A percentile compares a stretch with the other conserved stretches of the same genome.
These are phyloP conservation scores for Staphylotrichum tortipilum DNA, from an alignment of 495 filamentous ascomycete species.

Conservation along the genomic window DNA sequence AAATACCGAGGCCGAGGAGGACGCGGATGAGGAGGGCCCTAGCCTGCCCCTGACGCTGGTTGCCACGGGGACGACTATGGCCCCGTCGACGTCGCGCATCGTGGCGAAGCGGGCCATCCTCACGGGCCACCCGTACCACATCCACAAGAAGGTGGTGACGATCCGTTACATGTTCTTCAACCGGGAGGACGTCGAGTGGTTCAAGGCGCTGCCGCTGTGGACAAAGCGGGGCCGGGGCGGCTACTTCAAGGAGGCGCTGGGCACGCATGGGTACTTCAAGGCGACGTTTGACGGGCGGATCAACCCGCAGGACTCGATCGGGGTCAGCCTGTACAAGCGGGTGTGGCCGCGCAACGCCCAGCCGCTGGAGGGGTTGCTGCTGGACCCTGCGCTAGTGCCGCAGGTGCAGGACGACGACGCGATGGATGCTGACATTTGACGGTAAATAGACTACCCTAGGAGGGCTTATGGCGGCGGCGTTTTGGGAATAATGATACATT, in stretches of 20 bases:
- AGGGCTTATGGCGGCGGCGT: constrained; percentile 9
- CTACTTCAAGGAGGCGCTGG: constrained; percentile 84
- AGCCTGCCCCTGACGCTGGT: constrained; percentile 54
- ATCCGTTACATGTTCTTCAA: constrained; percentile 99
- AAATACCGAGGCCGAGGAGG: constrained; percentile 16
- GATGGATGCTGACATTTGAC: constrained; percentile 37
- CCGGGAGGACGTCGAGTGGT: constrained; percentile 86
- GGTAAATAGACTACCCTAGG: constrained; percentile 8
- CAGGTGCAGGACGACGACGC: constrained; percentile 12
- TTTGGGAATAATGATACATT: constrained; percentile 6
- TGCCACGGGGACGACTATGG: constrained; percentile 75
- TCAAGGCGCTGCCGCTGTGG: constrained; percentile 92
- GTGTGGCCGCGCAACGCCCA: constrained; percentile 71
- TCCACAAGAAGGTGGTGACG: constrained; percentile 93
- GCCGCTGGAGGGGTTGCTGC: constrained; percentile 37
- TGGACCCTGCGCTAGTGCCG: constrained; percentile 20
- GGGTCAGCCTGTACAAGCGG: constrained; percentile 87
- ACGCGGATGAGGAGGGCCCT: constrained; percentile 20
- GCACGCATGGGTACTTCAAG: constrained; percentile 99
- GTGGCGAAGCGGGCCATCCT: constrained; percentile 91
- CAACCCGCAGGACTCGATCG: constrained; percentile 88
- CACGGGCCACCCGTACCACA: constrained; percentile 95
- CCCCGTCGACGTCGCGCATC: constrained; percentile 68
- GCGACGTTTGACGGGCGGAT: constrained; percentile 93
- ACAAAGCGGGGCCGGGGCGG: constrained; percentile 81